Percentiles rank a stretch among this genome's conserved stretches.
phyloP scores from a whole-genome alignment of 441 rosid species.

The Gossypium gossypioides region DNA sequence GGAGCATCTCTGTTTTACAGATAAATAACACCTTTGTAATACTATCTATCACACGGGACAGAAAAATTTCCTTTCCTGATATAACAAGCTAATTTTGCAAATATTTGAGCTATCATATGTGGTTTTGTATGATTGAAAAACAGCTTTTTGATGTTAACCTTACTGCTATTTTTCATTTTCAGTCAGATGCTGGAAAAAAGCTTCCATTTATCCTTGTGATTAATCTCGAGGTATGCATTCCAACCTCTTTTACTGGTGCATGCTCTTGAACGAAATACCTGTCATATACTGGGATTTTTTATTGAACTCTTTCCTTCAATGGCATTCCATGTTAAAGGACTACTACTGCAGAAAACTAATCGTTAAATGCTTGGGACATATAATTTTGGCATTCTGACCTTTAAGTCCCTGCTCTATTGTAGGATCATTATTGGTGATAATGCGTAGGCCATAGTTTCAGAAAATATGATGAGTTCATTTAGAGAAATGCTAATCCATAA shows the following conservation, averaged over 20 bases:
- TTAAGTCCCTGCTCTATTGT: background rate
- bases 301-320: background rate
- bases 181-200: conserved; percentile 90
- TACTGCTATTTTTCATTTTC: conserved; percentile 24
- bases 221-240: conserved; percentile 72
- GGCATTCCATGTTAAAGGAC: background rate
- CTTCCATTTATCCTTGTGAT: conserved; percentile 77
- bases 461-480: background rate
- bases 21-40: background rate
- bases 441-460: background rate
- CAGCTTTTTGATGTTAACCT: conserved; percentile 6
- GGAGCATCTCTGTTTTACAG: background rate
- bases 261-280: background rate
- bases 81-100: conserved; percentile 2
- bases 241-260: background rate
- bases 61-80: background rate
- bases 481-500: background rate
- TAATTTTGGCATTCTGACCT: background rate
- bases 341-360: background rate
- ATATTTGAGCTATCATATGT: background rate
- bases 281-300: background rate
- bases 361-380: background rate
- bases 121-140: background rate
- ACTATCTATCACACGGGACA: background rate
- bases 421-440: background rate